Evolutionary conservation across 768 basidiomycete species (phyloP).

Genomic region (Hydnomerulius pinastri): DNA sequence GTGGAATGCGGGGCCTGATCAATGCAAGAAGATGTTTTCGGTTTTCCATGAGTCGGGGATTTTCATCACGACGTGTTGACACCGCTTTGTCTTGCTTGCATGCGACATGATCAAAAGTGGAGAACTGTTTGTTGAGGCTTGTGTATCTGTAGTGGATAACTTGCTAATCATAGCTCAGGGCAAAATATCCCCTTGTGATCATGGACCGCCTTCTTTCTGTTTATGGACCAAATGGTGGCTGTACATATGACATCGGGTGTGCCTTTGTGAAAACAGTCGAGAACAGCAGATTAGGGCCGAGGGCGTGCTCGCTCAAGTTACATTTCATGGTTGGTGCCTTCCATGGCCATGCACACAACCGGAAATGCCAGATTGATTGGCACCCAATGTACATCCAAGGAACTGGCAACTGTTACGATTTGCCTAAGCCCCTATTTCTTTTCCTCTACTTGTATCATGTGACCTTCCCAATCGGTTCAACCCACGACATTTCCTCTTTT

Average conservation of each 20-base stretch:
- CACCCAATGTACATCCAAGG: conserved; percentile 1
- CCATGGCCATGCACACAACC: conserved; percentile 3
- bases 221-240: conserved; percentile 5
- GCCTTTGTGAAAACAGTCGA: background rate
- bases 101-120: conserved; percentile 21
- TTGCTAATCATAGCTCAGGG: background rate
- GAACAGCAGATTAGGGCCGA: background rate
- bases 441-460: too few species aligned
- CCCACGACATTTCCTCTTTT: too few species aligned
- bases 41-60: conserved; percentile 9
- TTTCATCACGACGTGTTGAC: conserved; percentile 7
- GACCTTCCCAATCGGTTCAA: too few species aligned
- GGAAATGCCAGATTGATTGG: conserved; percentile 8
- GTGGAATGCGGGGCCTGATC: conserved; percentile 6
- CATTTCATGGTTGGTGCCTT: background rate
- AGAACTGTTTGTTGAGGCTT: conserved; percentile 7
- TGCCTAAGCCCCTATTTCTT: too few species aligned
- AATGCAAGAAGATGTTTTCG: background rate
- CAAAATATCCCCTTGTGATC: conserved; percentile 9
- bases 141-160: too few species aligned
- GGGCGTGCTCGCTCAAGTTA: background rate
- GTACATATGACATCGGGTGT: conserved; percentile 3
- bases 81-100: background rate
- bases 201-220: background rate
- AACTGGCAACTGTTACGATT: too few species aligned